Base-by-base conservation (phyloP, 257 asterid species). In the Gentiana dahurica region DNA sequence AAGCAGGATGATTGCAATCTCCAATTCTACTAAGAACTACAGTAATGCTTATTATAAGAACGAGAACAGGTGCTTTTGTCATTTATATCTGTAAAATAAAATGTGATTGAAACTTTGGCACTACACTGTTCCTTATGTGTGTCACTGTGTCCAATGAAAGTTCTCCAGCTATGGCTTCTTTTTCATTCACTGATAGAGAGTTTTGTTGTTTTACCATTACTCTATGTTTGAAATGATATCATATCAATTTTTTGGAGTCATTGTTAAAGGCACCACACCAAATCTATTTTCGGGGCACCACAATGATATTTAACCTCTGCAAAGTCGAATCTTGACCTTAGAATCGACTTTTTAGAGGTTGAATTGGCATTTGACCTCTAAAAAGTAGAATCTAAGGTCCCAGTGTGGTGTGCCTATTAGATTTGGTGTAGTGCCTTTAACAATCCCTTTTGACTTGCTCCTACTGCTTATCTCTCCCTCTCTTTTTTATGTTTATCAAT, bases 1-100 rank as follows among this genome's bases (percentile, higher is more conserved):
- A 79, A 83, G 87, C 83, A 78, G 77, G 83, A 83, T 85, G 86
- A 65, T 91, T 51, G 89, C 87, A 56, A 69, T 91, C 49, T 80
- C 88, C 58, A 76, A 78, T 74, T 62, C 93, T 51, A 71, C 86
- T 37, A 75, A 72, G 73, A 81, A 65, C 51, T 77, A 82, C 65
- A 75, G 80, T 80, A 73, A 78, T 92, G 81, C 83, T 75, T 69
- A 74, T 83, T 80, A 94, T 92, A 92, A 73, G 81, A 83, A 80
- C 65, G 98, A 92, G 82, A 81, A 87, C 91, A 88, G 98, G 98
- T 92, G 81, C 80, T 41, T 81, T 81, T 79, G 95, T 78, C 82
- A 69, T 74, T 83, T 83, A 65, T 73, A 54, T 68, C 38, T 81
- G 89, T 79, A 83, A 76, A 68, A 66, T 83, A 73, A 76, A 79